Evolutionary conservation across 2,329 filamentous ascomycete genomes (phyloP), one percentile per base, ranked within the genome.

Genomic region (Thielaviopsis ethacetica): DNA sequence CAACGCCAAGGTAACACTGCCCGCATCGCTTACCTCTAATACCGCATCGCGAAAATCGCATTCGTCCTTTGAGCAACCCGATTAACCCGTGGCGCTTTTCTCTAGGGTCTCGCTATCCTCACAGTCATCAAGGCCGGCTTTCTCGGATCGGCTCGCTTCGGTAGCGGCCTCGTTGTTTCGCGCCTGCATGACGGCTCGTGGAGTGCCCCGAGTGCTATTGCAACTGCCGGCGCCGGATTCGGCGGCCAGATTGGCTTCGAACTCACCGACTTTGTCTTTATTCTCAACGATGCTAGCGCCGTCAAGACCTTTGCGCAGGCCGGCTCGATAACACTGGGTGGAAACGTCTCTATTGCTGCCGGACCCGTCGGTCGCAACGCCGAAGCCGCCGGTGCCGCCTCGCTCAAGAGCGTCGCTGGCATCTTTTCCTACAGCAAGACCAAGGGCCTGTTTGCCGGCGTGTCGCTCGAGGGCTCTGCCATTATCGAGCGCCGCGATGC

Each of bases 341-440:
- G 93, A 64, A 98, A 98, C 68, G 93, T 97, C 41, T 95, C 89
- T 3, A 85, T 98, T 65, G 93, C 93, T 19, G 93, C 93, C 6
- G 93, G 93, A 1, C 93, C 93, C 0, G 81, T 98, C 26, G 93
- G 93, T 58, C 82, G 93, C 66, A 97, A 96, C 71, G 93, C 91
- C 53, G 93, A 98, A 72, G 93, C 93, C 13, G 91, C 93, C 41
- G 93, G 93, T 63, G 91, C 91, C 15, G 93, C 93, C 7, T 95
- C 88, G 65, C 77, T 95, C 63, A 91, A 84, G 75, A 84, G 89
- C 63, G 86, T 97, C 9, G 87, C 91, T 0, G 93, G 88, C 57
- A 85, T 98, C 55, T 98, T 98, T 76, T 88, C 88, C 67, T 98
- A 98, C 77, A 93, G 86, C 70, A 97, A 96, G 74, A 98, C 93